phyloP scores from a whole-genome alignment of 805 yeast species.

The Spathaspora passalidarum region DNA sequence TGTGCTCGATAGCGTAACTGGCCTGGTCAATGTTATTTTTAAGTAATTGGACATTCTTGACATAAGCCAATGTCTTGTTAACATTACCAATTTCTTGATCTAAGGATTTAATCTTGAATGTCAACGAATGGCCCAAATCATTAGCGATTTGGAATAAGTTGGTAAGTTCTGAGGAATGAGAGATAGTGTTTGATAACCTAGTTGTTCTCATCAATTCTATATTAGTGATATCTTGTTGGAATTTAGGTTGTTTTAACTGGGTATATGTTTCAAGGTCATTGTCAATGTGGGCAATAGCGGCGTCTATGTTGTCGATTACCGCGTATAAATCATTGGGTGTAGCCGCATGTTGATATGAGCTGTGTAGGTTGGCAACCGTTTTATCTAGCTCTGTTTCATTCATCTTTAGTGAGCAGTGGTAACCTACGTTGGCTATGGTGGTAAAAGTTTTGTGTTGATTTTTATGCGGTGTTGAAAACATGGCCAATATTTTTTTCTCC shows the following conservation, averaged over 20 bases:
- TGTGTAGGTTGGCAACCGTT: constrained; percentile 7
- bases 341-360: constrained; percentile 18
- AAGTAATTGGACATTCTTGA: constrained; percentile 60
- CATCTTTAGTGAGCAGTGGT: constrained; percentile 1
- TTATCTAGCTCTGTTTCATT: constrained; percentile 5
- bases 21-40: constrained; percentile 65
- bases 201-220: constrained; percentile 63
- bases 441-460: not conserved
- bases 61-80: constrained; percentile 58
- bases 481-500: too few species aligned
- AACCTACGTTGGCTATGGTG: not conserved
- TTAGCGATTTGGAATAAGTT: constrained; percentile 58
- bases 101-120: constrained; percentile 63
- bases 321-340: constrained; percentile 27
- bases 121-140: constrained; percentile 60
- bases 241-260: constrained; percentile 23
- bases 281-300: constrained; percentile 21
- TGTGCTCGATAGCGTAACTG: constrained; percentile 61
- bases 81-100: constrained; percentile 72
- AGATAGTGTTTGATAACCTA: constrained; percentile 58
- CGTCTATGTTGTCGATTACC: constrained; percentile 27
- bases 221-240: constrained; percentile 38
- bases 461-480: not conserved
- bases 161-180: constrained; percentile 54
- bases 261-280: constrained; percentile 23